Conservation (phyloP, 2,329 filamentous ascomycete genomes). For the Hypoxylon sp. region DNA sequence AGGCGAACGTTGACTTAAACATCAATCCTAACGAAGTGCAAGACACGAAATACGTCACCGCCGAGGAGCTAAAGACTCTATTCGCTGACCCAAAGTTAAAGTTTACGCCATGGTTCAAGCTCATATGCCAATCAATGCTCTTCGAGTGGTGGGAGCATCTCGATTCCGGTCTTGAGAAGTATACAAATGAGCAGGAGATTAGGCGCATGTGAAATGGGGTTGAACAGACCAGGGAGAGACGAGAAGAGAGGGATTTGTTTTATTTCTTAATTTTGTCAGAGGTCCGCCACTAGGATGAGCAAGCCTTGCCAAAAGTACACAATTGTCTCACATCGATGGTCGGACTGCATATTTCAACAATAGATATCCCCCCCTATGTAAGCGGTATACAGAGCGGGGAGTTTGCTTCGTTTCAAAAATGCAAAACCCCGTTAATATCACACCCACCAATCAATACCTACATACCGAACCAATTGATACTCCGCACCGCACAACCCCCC, state of each 20-base stretch:
- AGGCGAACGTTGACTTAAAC: slow-evolving; percentile 87
- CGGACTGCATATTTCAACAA: slow-evolving; percentile 35
- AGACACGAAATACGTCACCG: slow-evolving; percentile 85
- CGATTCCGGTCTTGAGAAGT: slow-evolving; percentile 84
- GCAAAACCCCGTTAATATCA: slow-evolving; percentile 36
- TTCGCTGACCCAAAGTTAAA: slow-evolving; percentile 84
- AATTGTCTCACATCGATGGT: slow-evolving; percentile 28
- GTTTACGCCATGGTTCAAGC: slow-evolving; percentile 99
- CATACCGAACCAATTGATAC: slow-evolving; percentile 23
- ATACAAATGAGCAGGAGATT: slow-evolving; percentile 87
- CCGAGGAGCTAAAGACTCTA: slow-evolving; percentile 85
- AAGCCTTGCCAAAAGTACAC: slow-evolving; percentile 16
- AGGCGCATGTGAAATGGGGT: slow-evolving; percentile 77
- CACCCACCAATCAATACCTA: slow-evolving; percentile 20
- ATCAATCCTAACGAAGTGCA: slow-evolving; percentile 90
- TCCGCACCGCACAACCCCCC: slow-evolving; percentile 31
- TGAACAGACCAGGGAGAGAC: slow-evolving; percentile 9
- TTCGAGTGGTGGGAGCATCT: slow-evolving; percentile 98
- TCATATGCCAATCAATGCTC: slow-evolving; percentile 97
- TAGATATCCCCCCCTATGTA: slow-evolving; percentile 40
- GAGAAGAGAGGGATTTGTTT: slow-evolving; percentile 14
- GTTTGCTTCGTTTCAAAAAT: slow-evolving; percentile 36
- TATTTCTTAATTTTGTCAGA: slow-evolving; percentile 14
- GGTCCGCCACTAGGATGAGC: slow-evolving; percentile 10
- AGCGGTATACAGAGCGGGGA: slow-evolving; percentile 25